Evolutionary conservation across 164 flowering plant species (phyloP).

Genomic region (Magnolia sinica): DNA sequence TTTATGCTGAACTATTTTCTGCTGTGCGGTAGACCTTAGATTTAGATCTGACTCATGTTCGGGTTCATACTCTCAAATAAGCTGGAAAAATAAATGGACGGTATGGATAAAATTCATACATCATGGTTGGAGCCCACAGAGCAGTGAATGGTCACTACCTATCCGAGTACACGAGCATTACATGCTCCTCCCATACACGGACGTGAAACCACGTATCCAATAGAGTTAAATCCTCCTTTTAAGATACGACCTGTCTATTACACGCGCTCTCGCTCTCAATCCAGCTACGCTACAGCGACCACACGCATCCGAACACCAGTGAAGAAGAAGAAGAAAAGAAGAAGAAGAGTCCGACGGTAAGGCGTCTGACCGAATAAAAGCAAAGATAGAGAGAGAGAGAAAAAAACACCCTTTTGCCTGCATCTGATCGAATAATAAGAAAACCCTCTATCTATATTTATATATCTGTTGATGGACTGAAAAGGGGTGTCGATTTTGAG

Average conservation of each 20-base stretch:
- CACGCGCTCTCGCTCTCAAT: constrained; percentile 1
- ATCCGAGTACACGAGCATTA: no score
- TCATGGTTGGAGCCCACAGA: no score
- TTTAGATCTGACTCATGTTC: no score
- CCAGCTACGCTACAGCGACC: not conserved
- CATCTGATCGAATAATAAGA: not conserved
- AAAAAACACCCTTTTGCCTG: not conserved
- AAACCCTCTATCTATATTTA: not conserved
- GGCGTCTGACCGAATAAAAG: not conserved
- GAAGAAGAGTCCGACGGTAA: not conserved
- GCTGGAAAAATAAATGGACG: no score
- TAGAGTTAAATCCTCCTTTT: constrained; percentile 2
- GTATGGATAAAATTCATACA: no score
- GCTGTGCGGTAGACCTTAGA: no score
- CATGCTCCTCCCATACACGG: constrained; percentile 6
- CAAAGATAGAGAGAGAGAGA: not conserved
- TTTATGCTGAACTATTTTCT: no score
- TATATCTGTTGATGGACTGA: not conserved
- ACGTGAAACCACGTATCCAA: constrained; percentile 8
- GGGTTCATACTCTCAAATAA: no score
- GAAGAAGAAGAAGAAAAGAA: not conserved
- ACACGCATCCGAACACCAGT: not conserved
- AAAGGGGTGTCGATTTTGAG: not conserved
- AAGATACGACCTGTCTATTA: constrained; percentile 12
- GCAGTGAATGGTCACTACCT: no score